phyloP scores from a whole-genome alignment of 768 basidiomycete species.

The Naganishia randhawae region DNA sequence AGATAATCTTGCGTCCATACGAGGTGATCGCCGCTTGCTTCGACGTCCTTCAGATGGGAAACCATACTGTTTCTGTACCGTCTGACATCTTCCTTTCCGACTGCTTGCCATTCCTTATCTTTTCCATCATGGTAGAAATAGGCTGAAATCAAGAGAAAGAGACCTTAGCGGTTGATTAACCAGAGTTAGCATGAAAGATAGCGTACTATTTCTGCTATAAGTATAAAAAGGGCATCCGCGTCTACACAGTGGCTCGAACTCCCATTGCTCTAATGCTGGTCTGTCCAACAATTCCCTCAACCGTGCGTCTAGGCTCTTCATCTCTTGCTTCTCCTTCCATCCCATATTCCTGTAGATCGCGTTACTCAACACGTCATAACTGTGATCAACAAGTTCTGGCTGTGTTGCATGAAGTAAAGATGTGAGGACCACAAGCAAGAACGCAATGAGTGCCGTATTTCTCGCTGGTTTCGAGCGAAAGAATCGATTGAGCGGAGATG shows the following conservation, averaged over 20 bases:
- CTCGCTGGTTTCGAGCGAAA: constrained; percentile 4
- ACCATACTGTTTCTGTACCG: constrained; percentile 42
- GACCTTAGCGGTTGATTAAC: neutral
- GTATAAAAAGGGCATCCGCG: constrained; percentile 44
- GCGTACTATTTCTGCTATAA: constrained; percentile 36
- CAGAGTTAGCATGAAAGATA: neutral
- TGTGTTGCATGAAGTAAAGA: constrained; percentile 12
- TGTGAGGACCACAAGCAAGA: neutral
- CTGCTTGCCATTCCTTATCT: constrained; percentile 38
- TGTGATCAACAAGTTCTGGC: constrained; percentile 13
- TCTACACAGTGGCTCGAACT: constrained; percentile 39
- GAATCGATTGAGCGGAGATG: constrained; percentile 7
- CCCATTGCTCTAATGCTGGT: constrained; percentile 41
- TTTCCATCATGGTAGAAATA: constrained; percentile 48
- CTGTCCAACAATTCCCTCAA: constrained; percentile 36
- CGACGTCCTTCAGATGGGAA: constrained; percentile 38
- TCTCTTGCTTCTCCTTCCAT: constrained; percentile 25
- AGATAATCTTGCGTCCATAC: constrained; percentile 35
- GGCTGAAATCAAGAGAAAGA: neutral
- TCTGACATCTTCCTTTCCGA: constrained; percentile 38
- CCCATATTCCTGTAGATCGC: constrained; percentile 14
- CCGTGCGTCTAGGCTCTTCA: constrained; percentile 26
- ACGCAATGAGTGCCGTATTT: neutral
- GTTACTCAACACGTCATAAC: constrained; percentile 15
- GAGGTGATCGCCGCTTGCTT: constrained; percentile 38